These are phyloP conservation scores for Chlorella variabilis DNA, from an alignment of 163 green algal genomes.

Conservation along the genomic window DNA sequence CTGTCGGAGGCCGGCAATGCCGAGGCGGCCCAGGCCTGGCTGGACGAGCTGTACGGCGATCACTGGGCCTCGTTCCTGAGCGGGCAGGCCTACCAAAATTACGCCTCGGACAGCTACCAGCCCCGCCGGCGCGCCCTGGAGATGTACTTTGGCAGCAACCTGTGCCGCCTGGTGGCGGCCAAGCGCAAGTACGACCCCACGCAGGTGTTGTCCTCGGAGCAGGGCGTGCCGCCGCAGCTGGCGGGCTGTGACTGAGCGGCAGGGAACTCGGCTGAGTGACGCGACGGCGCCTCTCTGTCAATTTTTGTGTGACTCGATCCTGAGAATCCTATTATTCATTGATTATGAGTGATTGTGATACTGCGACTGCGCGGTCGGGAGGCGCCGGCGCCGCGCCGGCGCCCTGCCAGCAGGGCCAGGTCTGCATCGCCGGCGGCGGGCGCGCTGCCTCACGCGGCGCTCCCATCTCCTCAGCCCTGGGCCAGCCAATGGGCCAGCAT, in stretches of 20 bases:
- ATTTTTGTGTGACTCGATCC: too few relatives aligned
- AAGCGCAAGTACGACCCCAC: constrained; percentile 26
- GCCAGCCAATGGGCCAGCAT: too few relatives aligned
- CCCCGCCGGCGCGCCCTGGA: background rate
- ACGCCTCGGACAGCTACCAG: background rate
- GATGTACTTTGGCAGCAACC: constrained; percentile 16
- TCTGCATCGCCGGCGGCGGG: too few relatives aligned
- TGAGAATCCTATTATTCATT: too few relatives aligned
- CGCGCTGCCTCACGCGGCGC: too few relatives aligned
- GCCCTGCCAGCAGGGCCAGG: too few relatives aligned
- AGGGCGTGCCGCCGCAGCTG: constrained; percentile 2
- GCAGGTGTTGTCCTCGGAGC: background rate
- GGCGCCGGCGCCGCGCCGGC: too few relatives aligned
- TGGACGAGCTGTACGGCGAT: background rate
- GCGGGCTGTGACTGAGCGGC: background rate
- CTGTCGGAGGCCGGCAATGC: background rate
- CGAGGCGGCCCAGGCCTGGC: background rate
- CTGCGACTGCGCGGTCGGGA: too few relatives aligned
- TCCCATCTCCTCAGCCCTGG: too few relatives aligned
- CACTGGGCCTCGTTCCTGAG: background rate
- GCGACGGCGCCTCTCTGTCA: too few relatives aligned
- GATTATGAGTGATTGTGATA: too few relatives aligned
- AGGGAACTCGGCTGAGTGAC: too few relatives aligned
- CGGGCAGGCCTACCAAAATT: constrained; percentile 26
- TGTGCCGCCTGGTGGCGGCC: constrained; percentile 7